Evolutionary conservation across 345 rosid genomes (phyloP), one percentile per base, ranked within the genome.

Genomic region (Jatropha curcas): DNA sequence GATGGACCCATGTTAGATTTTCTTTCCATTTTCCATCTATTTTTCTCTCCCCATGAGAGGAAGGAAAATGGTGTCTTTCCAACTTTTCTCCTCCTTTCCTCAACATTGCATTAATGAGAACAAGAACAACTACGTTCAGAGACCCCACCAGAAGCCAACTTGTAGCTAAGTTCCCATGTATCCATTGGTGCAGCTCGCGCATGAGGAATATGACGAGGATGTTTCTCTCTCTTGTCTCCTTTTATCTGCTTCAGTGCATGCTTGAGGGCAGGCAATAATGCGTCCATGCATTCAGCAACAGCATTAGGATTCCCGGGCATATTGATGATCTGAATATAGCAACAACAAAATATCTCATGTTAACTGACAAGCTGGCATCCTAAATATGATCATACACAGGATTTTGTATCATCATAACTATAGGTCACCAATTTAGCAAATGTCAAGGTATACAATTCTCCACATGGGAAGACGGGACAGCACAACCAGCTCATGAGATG

Each of bases 281-380:
- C 96, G 66, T 91, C 97, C 96, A 89, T 88, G 81, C 99, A 95
- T 81, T 95, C 99, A 0, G 89, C 94, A 31, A 86, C 96, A 0
- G 98, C 98, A 70, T 95, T 92, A 34, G 97, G 99, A 82, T 95
- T 95, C 65, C 98, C 98, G 4, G 99, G 97, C 96, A 91, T 89
- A 86, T 92, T 91, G 86, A 95, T 92, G 43, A 95, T 92, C 99
- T 92, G 82, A 31, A 73, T 16, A 74, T 31, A 53, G n/a, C 22
- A 41, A 25, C 17, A 33, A 22, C 37, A 60, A 58, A 48, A 12
- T 22, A 30, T 17, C 19, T 4, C 1, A 33, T 24, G 12, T 5
- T 25, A 35, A 34, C 5, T 6, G 14, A 39, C 39, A 59, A 13
- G 31, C 37, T n/a, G 1, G n/a, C 5, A 31, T 30, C 7, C 27